A percentile compares a stretch with the other conserved stretches of the same genome.
These are phyloP conservation scores for Rosa persica DNA, from an alignment of 306 rosid genomes.

Conservation along the genomic window DNA sequence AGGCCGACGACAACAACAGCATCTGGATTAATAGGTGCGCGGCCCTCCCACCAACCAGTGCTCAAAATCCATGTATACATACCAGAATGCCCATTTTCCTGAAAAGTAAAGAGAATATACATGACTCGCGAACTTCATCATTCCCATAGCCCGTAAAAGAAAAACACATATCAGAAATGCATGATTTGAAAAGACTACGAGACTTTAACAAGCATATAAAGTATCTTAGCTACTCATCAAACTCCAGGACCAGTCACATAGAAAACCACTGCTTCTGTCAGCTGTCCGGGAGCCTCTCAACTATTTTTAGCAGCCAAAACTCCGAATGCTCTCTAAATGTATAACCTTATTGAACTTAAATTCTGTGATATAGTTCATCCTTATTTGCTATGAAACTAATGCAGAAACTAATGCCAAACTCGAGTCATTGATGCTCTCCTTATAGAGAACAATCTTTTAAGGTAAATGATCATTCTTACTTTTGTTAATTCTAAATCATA, in stretches of 20 bases:
- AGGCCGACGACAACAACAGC: slow-evolving; percentile 60
- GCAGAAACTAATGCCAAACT: neutral
- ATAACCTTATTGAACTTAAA: neutral
- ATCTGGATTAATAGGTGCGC: slow-evolving; percentile 83
- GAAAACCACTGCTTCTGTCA: neutral
- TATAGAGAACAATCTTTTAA: neutral
- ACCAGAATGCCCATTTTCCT: slow-evolving; percentile 85
- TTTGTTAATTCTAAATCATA: neutral
- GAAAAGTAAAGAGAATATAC: slow-evolving; percentile 21
- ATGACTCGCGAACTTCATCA: slow-evolving; percentile 12
- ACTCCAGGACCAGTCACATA: neutral
- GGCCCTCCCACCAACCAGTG: slow-evolving; percentile 90
- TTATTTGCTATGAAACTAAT: neutral
- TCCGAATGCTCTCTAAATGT: neutral
- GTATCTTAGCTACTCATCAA: neutral
- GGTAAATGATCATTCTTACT: neutral
- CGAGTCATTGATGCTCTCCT: neutral
- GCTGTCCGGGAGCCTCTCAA: neutral
- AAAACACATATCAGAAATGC: neutral
- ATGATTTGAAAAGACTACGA: neutral
- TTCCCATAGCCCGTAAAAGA: neutral
- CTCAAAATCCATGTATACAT: slow-evolving; percentile 84
- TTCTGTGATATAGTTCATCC: neutral
- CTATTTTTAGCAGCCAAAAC: neutral
- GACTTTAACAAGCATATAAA: neutral